Evolutionary conservation across 2,329 filamentous ascomycete genomes (phyloP), one percentile per base, ranked within the genome.

Genomic region (Monosporascus cannonballus): DNA sequence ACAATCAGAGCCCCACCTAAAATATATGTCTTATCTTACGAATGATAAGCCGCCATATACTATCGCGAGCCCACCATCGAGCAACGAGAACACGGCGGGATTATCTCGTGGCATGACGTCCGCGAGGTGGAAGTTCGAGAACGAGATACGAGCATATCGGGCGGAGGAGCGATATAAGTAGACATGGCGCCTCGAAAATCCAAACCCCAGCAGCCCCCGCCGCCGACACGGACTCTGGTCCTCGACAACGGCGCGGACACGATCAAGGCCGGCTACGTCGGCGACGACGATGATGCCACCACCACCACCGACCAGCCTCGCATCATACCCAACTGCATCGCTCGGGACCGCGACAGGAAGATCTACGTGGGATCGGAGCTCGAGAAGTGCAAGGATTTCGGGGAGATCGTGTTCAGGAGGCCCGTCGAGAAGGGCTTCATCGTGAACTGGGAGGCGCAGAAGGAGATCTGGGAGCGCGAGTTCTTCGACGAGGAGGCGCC

Each of bases 371-470:
- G 83, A 15, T 84, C 88, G 1, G 87, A 96, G 60, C 75, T 96
- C 2, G 81, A 85, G 8, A 79, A 83, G 53, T 95, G 93, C 69
- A 85, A 80, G 58, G 93, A 99, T 66, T 96, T 90, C 74, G 90
- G 91, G 59, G 93, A 96, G 68, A 83, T 95, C 20, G 80, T 83
- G 8, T 96, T 96, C 64, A 83, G 93, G 1, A 79, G 93, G 0
- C 94, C 94, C 0, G 89, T 97, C 1, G 94, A 99, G 70, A 95
- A 92, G 70, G 94, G 94, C 7, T 97, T 89, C 66, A 78, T 97
- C 48, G 92, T 97, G 56, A 96, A 93, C 66, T 99, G 94, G 94
- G 94, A 99, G 70, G 86, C 88, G 0, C 84, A 99, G 73, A 93
- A 90, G 71, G 92, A 94, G 65, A 90, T 99, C 49, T 99, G 94